phyloP scores from a whole-genome alignment of 352 stramenopile species.

The Globisporangium splendens region DNA sequence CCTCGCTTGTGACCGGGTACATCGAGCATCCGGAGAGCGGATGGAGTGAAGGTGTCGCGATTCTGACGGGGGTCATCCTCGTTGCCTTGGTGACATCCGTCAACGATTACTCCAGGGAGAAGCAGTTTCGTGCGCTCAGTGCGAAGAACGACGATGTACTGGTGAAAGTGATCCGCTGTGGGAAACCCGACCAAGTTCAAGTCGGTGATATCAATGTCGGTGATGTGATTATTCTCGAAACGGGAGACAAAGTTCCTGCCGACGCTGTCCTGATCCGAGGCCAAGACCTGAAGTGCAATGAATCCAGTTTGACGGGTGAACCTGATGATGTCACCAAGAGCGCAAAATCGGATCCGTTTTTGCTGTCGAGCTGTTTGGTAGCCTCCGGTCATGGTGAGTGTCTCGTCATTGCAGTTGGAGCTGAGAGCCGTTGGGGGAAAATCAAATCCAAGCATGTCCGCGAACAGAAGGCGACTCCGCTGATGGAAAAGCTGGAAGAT shows the following conservation, averaged over 20 bases:
- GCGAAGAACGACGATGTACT: slow-evolving; percentile 87
- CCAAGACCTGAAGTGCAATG: slow-evolving; percentile 93
- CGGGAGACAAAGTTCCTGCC: slow-evolving; percentile 92
- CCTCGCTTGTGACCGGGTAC: slow-evolving; percentile 80
- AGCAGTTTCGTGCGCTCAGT: slow-evolving; percentile 85
- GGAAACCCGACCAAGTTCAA: slow-evolving; percentile 59
- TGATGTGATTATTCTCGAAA: slow-evolving; percentile 91
- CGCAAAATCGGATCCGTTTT: slow-evolving; percentile 64
- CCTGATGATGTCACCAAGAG: slow-evolving; percentile 91
- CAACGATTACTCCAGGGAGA: slow-evolving; percentile 96
- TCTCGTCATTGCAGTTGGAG: slow-evolving; percentile 82
- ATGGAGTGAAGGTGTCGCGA: slow-evolving; percentile 95
- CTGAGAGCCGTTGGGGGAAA: slow-evolving; percentile 84
- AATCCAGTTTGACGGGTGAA: slow-evolving; percentile 95
- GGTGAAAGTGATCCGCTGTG: slow-evolving; percentile 75
- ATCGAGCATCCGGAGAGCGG: slow-evolving; percentile 74
- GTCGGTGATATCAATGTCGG: slow-evolving; percentile 77
- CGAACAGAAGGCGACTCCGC: slow-evolving; percentile 86
- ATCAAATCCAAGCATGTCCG: slow-evolving; percentile 90
- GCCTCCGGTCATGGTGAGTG: slow-evolving; percentile 69
- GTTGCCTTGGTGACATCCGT: slow-evolving; percentile 93
- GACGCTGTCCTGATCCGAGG: slow-evolving; percentile 92
- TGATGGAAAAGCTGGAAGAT: slow-evolving; percentile 91
- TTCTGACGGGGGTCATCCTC: slow-evolving; percentile 91
- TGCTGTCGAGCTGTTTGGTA: slow-evolving; percentile 85